Percentiles rank a stretch among this genome's conserved stretches.
Conservation (phyloP, 208 protist species). For the Jaenimonas drosophilae region DNA sequence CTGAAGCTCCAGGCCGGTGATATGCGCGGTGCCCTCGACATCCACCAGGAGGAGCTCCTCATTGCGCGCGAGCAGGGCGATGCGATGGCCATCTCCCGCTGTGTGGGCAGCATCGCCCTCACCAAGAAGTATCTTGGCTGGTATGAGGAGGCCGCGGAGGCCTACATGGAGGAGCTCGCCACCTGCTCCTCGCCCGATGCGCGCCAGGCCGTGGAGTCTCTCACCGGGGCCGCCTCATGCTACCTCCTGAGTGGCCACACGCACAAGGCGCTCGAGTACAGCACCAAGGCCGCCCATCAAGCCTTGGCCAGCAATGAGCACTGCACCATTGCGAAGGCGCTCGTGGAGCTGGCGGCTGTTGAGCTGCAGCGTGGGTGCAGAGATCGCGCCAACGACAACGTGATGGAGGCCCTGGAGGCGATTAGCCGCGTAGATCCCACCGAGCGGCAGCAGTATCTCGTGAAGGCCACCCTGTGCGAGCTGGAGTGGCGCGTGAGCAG, state of each 20-base stretch:
- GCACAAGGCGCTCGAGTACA: conserved; percentile 18
- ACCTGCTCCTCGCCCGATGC: conserved; percentile 14
- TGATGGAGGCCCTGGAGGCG: conserved; percentile 20
- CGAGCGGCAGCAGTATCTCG: conserved; percentile 36
- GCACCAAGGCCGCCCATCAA: conserved; percentile 3
- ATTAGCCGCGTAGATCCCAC: conserved; percentile 23
- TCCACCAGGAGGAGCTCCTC: conserved; percentile 28
- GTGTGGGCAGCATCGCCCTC: conserved; percentile 35
- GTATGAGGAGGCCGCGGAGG: conserved; percentile 22
- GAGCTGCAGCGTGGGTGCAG: conserved; percentile 13
- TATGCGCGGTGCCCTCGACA: conserved; percentile 21
- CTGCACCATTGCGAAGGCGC: conserved; percentile 27
- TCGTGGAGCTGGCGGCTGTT: conserved; percentile 34
- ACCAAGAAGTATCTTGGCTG: conserved; percentile 18
- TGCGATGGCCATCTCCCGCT: conserved; percentile 12
- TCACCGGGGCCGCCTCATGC: conserved; percentile 27
- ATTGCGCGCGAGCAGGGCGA: conserved; percentile 31
- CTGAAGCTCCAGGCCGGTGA: conserved; percentile 39
- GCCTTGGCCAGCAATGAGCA: conserved; percentile 14
- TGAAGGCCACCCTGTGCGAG: conserved; percentile 49
- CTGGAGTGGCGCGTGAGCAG: conserved; percentile 44
- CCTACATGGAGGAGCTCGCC: conserved; percentile 35
- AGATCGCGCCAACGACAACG: conserved; percentile 11
- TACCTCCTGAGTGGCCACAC: conserved; percentile 19
- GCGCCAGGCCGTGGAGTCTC: conserved; percentile 41